Evolutionary conservation across 148 eudicot genomes (phyloP), one percentile per base, ranked within the genome.

Genomic region (Rheum nobile): DNA sequence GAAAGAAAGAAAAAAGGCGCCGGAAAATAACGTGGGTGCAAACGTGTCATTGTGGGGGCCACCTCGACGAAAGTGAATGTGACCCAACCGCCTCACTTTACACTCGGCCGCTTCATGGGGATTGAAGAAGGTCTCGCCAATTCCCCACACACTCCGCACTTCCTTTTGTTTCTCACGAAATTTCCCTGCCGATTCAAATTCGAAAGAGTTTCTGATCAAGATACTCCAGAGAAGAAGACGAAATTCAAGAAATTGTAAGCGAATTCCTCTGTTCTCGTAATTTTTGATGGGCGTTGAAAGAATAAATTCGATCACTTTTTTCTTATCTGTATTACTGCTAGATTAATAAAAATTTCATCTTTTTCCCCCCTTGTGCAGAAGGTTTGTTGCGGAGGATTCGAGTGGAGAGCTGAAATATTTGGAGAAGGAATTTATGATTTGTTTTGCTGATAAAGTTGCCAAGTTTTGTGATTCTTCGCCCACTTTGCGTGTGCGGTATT

Each of bases 11-110:
- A 47, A 47, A 22, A 55, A 24, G 31, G 32, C 31, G 65, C 14
- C 65, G 32, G 65, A 55, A 26, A 55, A 55, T 55, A 26, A 55
- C 65, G 65, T 55, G 65, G 65, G 65, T 55, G 65, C 65, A 55
- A 24, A 55, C 65, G 65, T 55, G 65, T 24, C 65, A 55, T 55
- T 1, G 32, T 55, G 34, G 65, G 55, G 32, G 12, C 61, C 65
- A 55, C 31, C 32, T 55, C 32, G 32, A 24, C 65, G 14, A 10
- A 24, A 55, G 14, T 55, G 65, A 55, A 16, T 55, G 65, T 55
- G 65, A 55, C 65, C 65, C 28, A 55, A 55, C 65, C 65, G 65
- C 65, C 65, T 22, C 21, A 55, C 65, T 55, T 22, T 9, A 22
- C 65, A 55, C 61, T 24, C 31, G 32, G 32, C 65, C 65, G 65